Conservation (phyloP, 768 basidiomycete species). For the Lactarius quietus region DNA sequence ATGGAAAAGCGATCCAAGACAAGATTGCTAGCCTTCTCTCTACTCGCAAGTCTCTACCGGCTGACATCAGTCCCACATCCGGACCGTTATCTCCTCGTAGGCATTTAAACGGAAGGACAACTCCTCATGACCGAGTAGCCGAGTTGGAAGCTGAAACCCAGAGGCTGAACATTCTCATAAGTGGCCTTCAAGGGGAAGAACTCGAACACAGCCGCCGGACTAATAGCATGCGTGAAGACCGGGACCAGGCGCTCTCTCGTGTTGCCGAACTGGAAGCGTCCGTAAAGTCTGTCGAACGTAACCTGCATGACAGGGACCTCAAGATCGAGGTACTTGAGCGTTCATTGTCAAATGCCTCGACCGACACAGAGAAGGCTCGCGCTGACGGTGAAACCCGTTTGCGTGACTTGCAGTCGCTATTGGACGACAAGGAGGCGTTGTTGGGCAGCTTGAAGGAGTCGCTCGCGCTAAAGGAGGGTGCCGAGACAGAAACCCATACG, state of each 20-base stretch:
- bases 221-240: conserved; percentile 41
- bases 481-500: conserved; percentile 47
- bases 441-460: conserved; percentile 50
- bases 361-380: conserved; percentile 46
- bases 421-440: conserved; percentile 44
- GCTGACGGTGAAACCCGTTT: conserved; percentile 43
- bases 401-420: conserved; percentile 42
- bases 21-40: conserved; percentile 44
- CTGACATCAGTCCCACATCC: conserved; percentile 18
- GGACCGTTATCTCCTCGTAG: conserved; percentile 14
- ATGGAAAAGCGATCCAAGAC: conserved; percentile 46
- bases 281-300: conserved; percentile 40
- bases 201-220: conserved; percentile 19
- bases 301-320: conserved; percentile 42
- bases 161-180: conserved; percentile 38
- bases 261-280: conserved; percentile 44
- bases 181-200: conserved; percentile 22
- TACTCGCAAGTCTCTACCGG: conserved; percentile 30
- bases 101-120: conserved; percentile 28
- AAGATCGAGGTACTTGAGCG: conserved; percentile 49
- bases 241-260: conserved; percentile 40
- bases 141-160: conserved; percentile 69
- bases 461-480: conserved; percentile 48
- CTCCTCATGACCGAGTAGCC: conserved; percentile 48
- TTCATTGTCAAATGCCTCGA: conserved; percentile 35